Conservation (phyloP, 495 filamentous ascomycete genomes). For the Penicillium parvum region DNA sequence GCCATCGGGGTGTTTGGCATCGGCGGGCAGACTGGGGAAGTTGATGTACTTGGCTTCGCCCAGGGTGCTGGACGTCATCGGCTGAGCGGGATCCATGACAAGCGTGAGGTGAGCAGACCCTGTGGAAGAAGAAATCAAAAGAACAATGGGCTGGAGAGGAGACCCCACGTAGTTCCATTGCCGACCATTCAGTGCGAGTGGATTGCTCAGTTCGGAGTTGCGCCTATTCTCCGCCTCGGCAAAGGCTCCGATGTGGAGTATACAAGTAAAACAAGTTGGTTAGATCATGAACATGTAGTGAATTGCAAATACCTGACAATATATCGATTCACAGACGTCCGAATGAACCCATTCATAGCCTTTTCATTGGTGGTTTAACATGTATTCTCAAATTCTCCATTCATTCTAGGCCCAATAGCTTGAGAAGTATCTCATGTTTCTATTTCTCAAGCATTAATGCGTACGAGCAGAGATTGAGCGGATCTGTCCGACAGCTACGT, state of each 20-base stretch:
- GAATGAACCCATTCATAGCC: no score
- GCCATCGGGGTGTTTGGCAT: conserved; percentile 55
- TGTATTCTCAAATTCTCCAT: no score
- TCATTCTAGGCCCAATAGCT: no score
- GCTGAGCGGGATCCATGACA: conserved; percentile 26
- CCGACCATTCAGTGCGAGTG: conserved; percentile 16
- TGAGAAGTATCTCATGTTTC: no score
- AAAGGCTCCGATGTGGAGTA: neutral
- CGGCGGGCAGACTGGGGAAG: conserved; percentile 55
- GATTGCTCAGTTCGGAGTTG: conserved; percentile 29
- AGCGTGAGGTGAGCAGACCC: neutral
- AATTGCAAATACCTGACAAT: no score
- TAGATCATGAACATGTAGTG: no score
- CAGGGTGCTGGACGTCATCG: conserved; percentile 17
- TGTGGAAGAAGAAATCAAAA: neutral
- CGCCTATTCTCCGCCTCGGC: conserved; percentile 14
- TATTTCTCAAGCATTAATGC: no score
- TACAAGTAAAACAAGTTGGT: no score
- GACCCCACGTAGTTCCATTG: conserved; percentile 14
- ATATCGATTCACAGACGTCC: no score
- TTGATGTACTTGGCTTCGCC: conserved; percentile 55
- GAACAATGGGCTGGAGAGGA: neutral
- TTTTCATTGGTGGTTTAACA: no score
- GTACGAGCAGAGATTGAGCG: no score
- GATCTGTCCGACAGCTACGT: no score